Evolutionary conservation across 495 filamentous ascomycete genomes (phyloP).

Genomic region (Parachaetomium inaequale): DNA sequence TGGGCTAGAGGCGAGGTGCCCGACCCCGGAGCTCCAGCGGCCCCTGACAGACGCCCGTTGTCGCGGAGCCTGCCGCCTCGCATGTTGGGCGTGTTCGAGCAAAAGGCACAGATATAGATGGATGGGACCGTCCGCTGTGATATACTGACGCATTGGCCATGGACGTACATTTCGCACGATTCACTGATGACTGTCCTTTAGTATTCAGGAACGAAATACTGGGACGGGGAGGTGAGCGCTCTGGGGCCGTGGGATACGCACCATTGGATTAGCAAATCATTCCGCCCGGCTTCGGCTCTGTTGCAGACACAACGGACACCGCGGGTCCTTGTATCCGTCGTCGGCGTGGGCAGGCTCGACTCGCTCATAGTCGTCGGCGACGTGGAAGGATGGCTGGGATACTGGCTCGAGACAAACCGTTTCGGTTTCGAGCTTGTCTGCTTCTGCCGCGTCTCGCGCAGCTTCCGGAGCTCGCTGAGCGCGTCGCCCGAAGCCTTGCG

Average conservation of each 20-base stretch:
- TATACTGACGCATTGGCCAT: conserved; percentile 73
- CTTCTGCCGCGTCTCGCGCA: conserved; percentile 62
- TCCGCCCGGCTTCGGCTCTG: conserved; percentile 45
- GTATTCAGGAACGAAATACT: background rate
- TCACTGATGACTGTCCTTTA: conserved; percentile 50
- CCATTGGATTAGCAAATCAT: conserved; percentile 83
- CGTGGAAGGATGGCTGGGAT: conserved; percentile 23
- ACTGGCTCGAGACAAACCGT: conserved; percentile 20
- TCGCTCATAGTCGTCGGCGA: conserved; percentile 70
- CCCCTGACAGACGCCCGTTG: conserved; percentile 39
- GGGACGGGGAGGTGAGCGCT: background rate
- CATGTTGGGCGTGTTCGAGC: conserved; percentile 67
- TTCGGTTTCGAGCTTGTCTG: conserved; percentile 37
- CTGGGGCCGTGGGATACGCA: conserved; percentile 36
- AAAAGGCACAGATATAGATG: conserved; percentile 79
- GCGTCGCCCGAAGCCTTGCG: conserved; percentile 40
- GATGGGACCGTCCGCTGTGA: conserved; percentile 61
- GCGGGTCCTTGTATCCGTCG: conserved; percentile 55
- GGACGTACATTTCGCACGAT: conserved; percentile 82
- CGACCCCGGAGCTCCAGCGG: conserved; percentile 22
- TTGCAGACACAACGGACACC: conserved; percentile 72
- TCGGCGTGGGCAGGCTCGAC: conserved; percentile 62
- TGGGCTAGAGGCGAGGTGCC: conserved; percentile 48
- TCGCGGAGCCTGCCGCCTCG: conserved; percentile 62
- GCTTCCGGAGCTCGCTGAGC: conserved; percentile 64